phyloP scores from a whole-genome alignment of 495 filamentous ascomycete genomes.

The Penicillium silybi region DNA sequence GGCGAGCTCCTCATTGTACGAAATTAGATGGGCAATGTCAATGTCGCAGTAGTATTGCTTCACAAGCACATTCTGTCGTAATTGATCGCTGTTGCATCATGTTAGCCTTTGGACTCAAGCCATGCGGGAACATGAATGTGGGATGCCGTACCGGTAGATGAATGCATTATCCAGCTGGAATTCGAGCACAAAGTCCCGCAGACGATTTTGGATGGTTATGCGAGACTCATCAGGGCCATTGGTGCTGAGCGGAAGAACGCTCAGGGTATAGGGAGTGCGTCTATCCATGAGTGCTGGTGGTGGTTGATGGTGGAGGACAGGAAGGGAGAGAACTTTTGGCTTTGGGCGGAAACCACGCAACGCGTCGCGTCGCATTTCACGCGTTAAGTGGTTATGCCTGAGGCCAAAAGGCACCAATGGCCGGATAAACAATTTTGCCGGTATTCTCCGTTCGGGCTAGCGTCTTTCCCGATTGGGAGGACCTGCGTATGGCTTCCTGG shows the following conservation, averaged over 20 bases:
- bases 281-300: constrained; percentile 65
- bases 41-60: constrained; percentile 97
- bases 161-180: constrained; percentile 95
- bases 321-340: constrained; percentile 33
- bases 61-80: constrained; percentile 90
- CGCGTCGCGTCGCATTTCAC: constrained; percentile 30
- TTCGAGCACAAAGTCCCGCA: constrained; percentile 81
- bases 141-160: constrained; percentile 72
- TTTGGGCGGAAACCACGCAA: constrained; percentile 23
- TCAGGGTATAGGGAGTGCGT: constrained; percentile 77
- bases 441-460: constrained; percentile 7
- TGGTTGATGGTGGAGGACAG: constrained; percentile 17
- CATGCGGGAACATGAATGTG: constrained; percentile 6
- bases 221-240: constrained; percentile 58
- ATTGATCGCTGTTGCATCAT: constrained; percentile 69
- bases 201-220: constrained; percentile 49
- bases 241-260: constrained; percentile 68
- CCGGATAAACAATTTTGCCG: constrained; percentile 8
- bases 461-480: constrained; percentile 34
- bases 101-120: constrained; percentile 9
- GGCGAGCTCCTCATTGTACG: constrained; percentile 93
- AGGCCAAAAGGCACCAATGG: neutral
- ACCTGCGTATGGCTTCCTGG: constrained; percentile 22
- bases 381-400: constrained; percentile 45
- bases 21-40: constrained; percentile 93